Evolutionary conservation across 2,329 filamentous ascomycete genomes (phyloP), one percentile per base, ranked within the genome.

Genomic region (Sporothrix dimorphospora): DNA sequence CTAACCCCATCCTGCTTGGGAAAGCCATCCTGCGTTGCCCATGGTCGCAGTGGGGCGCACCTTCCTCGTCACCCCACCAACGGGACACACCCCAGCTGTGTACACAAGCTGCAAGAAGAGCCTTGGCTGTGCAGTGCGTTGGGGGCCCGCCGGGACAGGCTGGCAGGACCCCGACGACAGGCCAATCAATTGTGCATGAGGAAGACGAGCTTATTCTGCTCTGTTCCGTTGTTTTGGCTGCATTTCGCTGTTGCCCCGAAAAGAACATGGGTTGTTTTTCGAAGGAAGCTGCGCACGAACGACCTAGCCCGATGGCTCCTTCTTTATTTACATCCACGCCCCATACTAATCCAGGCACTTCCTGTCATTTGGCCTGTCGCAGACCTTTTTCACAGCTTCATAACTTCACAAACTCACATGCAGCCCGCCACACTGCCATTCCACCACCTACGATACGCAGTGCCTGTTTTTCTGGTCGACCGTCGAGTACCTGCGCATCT

Each of bases 1-100:
- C 55, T 40, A 40, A 40, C 30, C 57, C 34, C 19, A 9, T 42
- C 49, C 12, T 42, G 61, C 42, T 49, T 16, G 24, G 8, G 61
- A 47, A n/a, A 38, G 6, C 21, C 21, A 11, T 12, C 57, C 57
- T 65, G 40, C 63, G 66, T 55, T 69, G 49, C 66, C 66, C 34
- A 69, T 57, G 66, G 49, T 7, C 66, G 66, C 66, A 53, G 66
- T 57, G 59, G 67, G 71, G 71, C 55, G 21, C 57, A 63, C 66
- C 27, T 27, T 72, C 21, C 47, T 70, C 59, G 71, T 72, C 71
- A 38, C 71, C 71, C 71, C 71, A 59, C 71, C 71, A 72, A 72
- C 71, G 61, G 42, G 14, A 24, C 19, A 42, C 24, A 45, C 34
- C 66, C 34, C 61, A 67, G 69, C 45, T 42, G 59, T 61, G 59